phyloP scores from a whole-genome alignment of 305 asterid species.

The Nicotiana rustica region DNA sequence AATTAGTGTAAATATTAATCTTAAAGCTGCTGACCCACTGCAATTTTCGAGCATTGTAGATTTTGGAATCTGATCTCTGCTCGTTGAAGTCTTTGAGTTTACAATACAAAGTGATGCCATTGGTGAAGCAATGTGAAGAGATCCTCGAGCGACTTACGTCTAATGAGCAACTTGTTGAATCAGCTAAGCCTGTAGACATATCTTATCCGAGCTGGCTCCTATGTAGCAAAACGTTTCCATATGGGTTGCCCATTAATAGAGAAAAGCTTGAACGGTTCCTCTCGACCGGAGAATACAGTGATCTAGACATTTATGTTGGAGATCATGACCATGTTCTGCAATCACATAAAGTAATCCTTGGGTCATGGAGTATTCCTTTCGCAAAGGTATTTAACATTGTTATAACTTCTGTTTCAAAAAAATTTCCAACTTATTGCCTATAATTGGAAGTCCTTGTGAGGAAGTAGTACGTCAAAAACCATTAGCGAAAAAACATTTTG shows the following conservation, averaged over 20 bases:
- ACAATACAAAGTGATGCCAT: constrained; percentile 63
- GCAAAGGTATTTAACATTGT: constrained; percentile 64
- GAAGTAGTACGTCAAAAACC: neutral
- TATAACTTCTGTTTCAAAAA: neutral
- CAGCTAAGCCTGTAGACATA: constrained; percentile 76
- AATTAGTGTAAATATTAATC: constrained; percentile 4
- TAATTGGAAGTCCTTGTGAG: neutral
- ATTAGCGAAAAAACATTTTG: neutral
- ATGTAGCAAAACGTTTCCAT: constrained; percentile 57
- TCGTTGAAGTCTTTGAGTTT: constrained; percentile 69
- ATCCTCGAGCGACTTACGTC: constrained; percentile 70
- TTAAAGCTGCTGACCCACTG: neutral
- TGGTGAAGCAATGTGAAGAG: constrained; percentile 84
- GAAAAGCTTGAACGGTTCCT: constrained; percentile 65
- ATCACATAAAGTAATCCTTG: constrained; percentile 83
- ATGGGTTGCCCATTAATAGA: constrained; percentile 70
- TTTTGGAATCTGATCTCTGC: constrained; percentile 69
- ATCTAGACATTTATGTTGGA: constrained; percentile 73
- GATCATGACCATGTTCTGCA: constrained; percentile 65
- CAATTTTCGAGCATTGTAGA: constrained; percentile 49
- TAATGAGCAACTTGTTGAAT: constrained; percentile 72
- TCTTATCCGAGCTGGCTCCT: constrained; percentile 66
- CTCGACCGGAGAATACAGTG: constrained; percentile 71
- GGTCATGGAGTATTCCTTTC: constrained; percentile 93
- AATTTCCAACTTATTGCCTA: neutral